phyloP scores from a whole-genome alignment of 306 rosid genomes.

The Hylodesmum podocarpum region DNA sequence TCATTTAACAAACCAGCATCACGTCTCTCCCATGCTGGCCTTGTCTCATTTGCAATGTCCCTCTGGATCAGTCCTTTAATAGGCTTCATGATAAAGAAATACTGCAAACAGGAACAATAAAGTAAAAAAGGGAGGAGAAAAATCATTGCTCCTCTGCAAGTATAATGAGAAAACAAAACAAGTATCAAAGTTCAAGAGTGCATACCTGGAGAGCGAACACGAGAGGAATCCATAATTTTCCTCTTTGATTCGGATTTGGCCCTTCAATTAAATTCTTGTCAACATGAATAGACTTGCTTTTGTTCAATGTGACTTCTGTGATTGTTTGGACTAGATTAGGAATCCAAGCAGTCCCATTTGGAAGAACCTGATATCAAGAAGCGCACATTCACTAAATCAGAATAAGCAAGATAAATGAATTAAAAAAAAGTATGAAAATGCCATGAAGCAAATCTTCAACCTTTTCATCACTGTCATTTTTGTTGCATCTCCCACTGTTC shows the following conservation, averaged over 20 bases:
- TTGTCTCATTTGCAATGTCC: slow-evolving; percentile 65
- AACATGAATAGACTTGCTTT: slow-evolving; percentile 62
- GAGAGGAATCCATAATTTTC: slow-evolving; percentile 81
- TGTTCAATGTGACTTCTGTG: slow-evolving; percentile 63
- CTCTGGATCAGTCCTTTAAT: slow-evolving; percentile 59
- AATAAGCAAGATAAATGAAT: slow-evolving; percentile 9
- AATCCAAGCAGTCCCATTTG: slow-evolving; percentile 89
- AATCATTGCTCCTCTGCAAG: background rate
- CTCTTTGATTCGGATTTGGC: slow-evolving; percentile 81
- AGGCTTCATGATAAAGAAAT: slow-evolving; percentile 64
- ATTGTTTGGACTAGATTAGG: slow-evolving; percentile 72
- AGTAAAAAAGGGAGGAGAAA: background rate
- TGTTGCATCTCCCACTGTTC: slow-evolving; percentile 94
- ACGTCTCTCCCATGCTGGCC: slow-evolving; percentile 75
- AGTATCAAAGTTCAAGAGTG: slow-evolving; percentile 13
- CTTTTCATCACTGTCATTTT: slow-evolving; percentile 85
- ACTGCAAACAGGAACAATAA: slow-evolving; percentile 36
- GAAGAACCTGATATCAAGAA: slow-evolving; percentile 72
- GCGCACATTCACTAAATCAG: slow-evolving; percentile 11
- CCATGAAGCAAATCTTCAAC: slow-evolving; percentile 42
- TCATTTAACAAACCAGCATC: slow-evolving; percentile 46
- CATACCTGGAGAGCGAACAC: slow-evolving; percentile 66
- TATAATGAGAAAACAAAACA: slow-evolving; percentile 4
- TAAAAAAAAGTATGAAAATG: background rate
- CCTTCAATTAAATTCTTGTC: slow-evolving; percentile 90